phyloP scores from a whole-genome alignment of 2,329 filamentous ascomycete genomes.

The Colletotrichum lindemuthianum region DNA sequence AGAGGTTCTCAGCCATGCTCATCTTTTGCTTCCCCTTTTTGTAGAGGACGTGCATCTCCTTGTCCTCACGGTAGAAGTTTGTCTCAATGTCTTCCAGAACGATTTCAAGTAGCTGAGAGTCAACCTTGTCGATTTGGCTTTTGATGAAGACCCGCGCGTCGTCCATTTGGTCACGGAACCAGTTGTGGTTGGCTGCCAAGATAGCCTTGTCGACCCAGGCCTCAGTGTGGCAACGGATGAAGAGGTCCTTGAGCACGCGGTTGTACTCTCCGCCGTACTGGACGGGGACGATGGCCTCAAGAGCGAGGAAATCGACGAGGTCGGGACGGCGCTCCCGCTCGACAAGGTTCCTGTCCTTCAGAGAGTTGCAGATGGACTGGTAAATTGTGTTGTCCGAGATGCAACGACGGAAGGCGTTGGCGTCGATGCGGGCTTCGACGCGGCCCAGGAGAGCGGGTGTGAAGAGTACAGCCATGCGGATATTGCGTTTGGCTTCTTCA shows the following conservation, averaged over 20 bases:
- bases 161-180: constrained; percentile 24
- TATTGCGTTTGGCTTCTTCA: constrained; percentile 8
- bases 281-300: constrained; percentile 33
- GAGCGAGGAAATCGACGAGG: constrained; percentile 34
- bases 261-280: constrained; percentile 35
- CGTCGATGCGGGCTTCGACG: constrained; percentile 21
- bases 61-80: constrained; percentile 25
- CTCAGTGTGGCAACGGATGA: constrained; percentile 21
- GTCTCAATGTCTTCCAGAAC: constrained; percentile 32
- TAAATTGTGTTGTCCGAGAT: constrained; percentile 36
- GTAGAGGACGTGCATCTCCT: constrained; percentile 15
- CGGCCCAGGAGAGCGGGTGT: constrained; percentile 26
- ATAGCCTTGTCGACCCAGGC: constrained; percentile 29
- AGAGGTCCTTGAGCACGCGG: constrained; percentile 28
- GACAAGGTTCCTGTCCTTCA: constrained; percentile 32
- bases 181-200: constrained; percentile 30
- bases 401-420: constrained; percentile 33
- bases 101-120: constrained; percentile 34
- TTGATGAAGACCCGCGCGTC: constrained; percentile 17
- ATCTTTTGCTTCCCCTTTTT: constrained; percentile 20
- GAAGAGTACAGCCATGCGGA: constrained; percentile 21
- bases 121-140: constrained; percentile 10
- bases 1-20: constrained; percentile 4
- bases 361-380: constrained; percentile 29
- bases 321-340: constrained; percentile 32